Evolutionary conservation across 192 early-diverging fungal species (phyloP), one percentile per base, ranked within the genome.

Genomic region (Gaertneriomyces sp.): DNA sequence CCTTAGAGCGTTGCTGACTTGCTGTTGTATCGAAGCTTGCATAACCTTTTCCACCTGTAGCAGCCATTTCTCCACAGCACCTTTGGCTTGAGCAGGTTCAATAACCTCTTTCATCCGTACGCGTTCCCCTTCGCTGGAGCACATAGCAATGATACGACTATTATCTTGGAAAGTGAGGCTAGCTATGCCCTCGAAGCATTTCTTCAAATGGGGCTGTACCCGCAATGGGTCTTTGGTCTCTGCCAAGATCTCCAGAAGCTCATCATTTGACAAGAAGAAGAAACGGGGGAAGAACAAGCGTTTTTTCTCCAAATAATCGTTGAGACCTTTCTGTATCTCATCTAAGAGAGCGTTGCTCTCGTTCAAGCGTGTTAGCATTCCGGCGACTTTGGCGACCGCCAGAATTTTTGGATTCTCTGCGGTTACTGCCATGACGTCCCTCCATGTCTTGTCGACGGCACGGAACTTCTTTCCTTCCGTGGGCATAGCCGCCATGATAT

Each of bases 301-400:
- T 61, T 85, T 85, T 67, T 82, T 83, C 57, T 85, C 83, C 39
- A 85, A 64, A 58, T 85, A 85, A n/a, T 85, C 83, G 46, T 85
- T 82, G 12, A 85, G 66, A 9, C 83, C 80, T 59, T 85, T 85
- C 58, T 85, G 83, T 51, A 85, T 85, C 14, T 85, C 80, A 68
- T 85, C 83, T 10, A 85, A 70, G 20, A 84, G 58, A n/a, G 69
- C 73, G 58, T 85, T 85, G 59, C 72, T 78, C 40, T 81, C 76
- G 45, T 74, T 70, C 9, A 85, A 61, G 3, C 63, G 42, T 33
- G 62, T 61, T 4, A 85, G 64, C 66, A 84, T 64, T 3, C 74
- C 74, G 14, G 74, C 68, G 0, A 80, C 49, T 42, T 60, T 72
- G 12, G 74, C 77, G 16, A 78, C 79, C 10, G 68, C 58, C 10